Conservation (phyloP, 1,139 yeast genomes). For the Blastobotrys raffinosifermentans region DNA sequence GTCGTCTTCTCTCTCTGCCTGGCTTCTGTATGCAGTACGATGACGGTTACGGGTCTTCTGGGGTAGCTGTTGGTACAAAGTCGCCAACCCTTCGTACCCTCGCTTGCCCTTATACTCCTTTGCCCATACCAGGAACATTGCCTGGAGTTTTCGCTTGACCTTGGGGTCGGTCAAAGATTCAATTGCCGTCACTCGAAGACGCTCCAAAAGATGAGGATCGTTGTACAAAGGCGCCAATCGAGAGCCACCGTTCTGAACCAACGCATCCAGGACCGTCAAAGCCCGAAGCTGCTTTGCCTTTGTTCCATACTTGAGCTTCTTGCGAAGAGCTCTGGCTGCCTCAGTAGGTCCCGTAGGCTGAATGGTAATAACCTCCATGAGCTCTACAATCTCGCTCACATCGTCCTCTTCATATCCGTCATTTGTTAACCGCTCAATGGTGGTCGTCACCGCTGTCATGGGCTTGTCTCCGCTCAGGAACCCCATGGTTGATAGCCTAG, state of each 20-base stretch:
- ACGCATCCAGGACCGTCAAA: constrained; percentile 60
- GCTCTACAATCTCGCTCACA: constrained; percentile 38
- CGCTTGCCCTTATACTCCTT: constrained; percentile 46
- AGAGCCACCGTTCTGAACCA: constrained; percentile 70
- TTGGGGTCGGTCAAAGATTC: constrained; percentile 40
- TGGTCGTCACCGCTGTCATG: constrained; percentile 45
- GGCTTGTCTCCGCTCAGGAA: constrained; percentile 38
- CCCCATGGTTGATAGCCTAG: constrained; percentile 29
- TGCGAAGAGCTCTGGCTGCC: constrained; percentile 86
- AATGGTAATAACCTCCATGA: constrained; percentile 41
- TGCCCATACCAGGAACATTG: constrained; percentile 61
- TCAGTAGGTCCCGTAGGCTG: constrained; percentile 53
- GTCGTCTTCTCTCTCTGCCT: constrained; percentile 24
- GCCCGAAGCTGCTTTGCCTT: constrained; percentile 58
- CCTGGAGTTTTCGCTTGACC: constrained; percentile 43
- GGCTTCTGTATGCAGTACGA: constrained; percentile 39
- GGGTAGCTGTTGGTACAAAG: constrained; percentile 41
- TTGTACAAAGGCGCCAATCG: constrained; percentile 46
- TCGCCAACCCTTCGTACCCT: constrained; percentile 48
- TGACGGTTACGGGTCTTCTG: constrained; percentile 26
- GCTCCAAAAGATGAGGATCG: constrained; percentile 65
- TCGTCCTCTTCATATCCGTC: constrained; percentile 36
- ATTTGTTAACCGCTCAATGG: constrained; percentile 41
- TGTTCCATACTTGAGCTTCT: constrained; percentile 80
- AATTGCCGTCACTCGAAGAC: constrained; percentile 49